Evolutionary conservation across 345 rosid species (phyloP).

Genomic region (Trapa incisa): DNA sequence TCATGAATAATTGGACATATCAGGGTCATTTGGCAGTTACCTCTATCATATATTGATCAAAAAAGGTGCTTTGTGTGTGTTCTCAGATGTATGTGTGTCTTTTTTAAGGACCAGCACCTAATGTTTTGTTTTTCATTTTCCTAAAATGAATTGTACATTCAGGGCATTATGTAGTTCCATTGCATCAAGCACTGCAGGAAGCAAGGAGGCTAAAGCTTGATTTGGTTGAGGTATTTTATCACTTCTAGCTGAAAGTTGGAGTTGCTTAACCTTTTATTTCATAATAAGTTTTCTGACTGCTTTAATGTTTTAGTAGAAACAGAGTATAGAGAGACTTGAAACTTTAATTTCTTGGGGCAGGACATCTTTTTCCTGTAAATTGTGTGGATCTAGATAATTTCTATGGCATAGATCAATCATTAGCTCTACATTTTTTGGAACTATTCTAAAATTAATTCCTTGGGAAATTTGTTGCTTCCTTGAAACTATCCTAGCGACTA

Average conservation of each 20-base stretch:
- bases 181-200: slow-evolving; percentile 27
- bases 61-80: neutral
- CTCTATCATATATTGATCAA: neutral
- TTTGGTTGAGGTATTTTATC: slow-evolving; percentile 42
- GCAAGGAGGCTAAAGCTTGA: slow-evolving; percentile 36
- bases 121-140: neutral
- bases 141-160: slow-evolving; percentile 7
- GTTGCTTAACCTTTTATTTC: neutral
- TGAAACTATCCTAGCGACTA: neutral
- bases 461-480: neutral
- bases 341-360: neutral
- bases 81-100: too few species aligned
- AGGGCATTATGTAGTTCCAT: slow-evolving; percentile 38
- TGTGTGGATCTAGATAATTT: neutral
- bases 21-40: too few species aligned
- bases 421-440: neutral
- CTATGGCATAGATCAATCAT: neutral
- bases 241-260: neutral
- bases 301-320: neutral
- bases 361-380: neutral
- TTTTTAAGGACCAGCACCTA: neutral
- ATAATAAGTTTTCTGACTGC: neutral
- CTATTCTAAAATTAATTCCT: neutral
- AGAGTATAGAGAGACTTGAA: neutral
- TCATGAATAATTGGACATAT: neutral